phyloP scores from a whole-genome alignment of 257 asterid species.

The Linderniella brevidens region DNA sequence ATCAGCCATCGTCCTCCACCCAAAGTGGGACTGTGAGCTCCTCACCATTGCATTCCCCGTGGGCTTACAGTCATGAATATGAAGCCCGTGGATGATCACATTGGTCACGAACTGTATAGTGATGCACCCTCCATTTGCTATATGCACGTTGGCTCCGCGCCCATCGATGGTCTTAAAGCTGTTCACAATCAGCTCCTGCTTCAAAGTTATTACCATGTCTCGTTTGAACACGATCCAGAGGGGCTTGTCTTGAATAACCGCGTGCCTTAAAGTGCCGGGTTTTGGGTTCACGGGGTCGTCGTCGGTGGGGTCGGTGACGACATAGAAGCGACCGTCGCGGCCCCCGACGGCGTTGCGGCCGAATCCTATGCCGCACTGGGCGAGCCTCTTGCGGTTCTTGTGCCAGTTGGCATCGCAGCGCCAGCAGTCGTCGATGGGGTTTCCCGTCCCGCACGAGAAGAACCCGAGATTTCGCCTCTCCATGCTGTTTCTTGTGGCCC shows the following conservation, averaged over 20 bases:
- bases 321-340: conserved; percentile 60
- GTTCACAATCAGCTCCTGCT: too few relatives aligned
- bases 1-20: conserved; percentile 92
- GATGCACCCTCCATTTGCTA: conserved; percentile 65
- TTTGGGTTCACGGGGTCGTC: conserved; percentile 54
- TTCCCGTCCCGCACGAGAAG: conserved; percentile 30
- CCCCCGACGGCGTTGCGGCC: conserved; percentile 88
- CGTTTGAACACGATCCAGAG: conserved; percentile 46
- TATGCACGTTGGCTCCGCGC: conserved; percentile 26
- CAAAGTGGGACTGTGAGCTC: conserved; percentile 72
- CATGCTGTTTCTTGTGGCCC: conserved; percentile 58
- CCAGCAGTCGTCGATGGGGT: conserved; percentile 67
- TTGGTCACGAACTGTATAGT: conserved; percentile 60
- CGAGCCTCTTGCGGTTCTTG: conserved; percentile 46
- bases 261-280: conserved; percentile 74
- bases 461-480: conserved; percentile 61
- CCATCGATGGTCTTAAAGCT: too few relatives aligned
- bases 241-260: conserved; percentile 72
- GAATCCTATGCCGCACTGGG: conserved; percentile 73
- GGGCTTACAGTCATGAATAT: conserved; percentile 62
- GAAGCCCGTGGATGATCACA: conserved; percentile 63
- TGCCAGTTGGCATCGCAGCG: conserved; percentile 64
- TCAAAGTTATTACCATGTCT: too few relatives aligned
- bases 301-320: conserved; percentile 42
- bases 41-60: conserved; percentile 87